Base-by-base conservation (phyloP, 768 basidiomycete species). In the Mycena venus region DNA sequence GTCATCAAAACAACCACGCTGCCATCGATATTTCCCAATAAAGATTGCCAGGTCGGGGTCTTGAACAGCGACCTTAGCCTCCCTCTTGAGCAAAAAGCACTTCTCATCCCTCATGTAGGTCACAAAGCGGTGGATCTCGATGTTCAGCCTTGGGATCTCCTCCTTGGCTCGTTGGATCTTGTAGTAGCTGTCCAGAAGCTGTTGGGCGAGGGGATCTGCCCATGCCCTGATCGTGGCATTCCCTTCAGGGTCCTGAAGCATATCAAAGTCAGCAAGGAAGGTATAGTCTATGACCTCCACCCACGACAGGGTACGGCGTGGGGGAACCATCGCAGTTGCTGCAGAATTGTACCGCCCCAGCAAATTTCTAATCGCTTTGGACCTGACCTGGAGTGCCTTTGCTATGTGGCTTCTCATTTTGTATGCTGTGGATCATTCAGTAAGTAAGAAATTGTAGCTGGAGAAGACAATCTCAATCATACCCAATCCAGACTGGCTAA, bases 281-380 rank as follows among this genome's bases (percentile, higher is more conserved):
- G 71, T 42, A 42, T 73, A 78, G 8, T 79, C 51, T 19, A 77
- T 63, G 2, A 79, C 67, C 11, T 79, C 61, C 19, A 76, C 58
- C 72, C 75, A 78, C 7, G 47, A 15, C 4, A 74, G 47, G 8
- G 14, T 5, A 1, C 15, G 8, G 2, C 51, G 51, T 15, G 74
- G 63, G 25, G 68, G 59, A 23, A 3, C 7, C 4, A 61, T 19
- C 2, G 38, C 36, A 2, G 25, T 11, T 4, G 59, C 38, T 1
- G 59, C 59, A 3, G 19, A 34, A 17, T 61, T 61, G 15, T 38
- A 61, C 7, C 38, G 5, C n/a, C 12, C n/a, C n/a, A n/a, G n/a
- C n/a, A n/a, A n/a, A n/a, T n/a, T n/a, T n/a, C n/a, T n/a, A n/a
- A n/a, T n/a, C n/a, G n/a, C n/a, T n/a, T n/a, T n/a, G n/a, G n/a